Evolutionary conservation across 1,284 basidiomycete genomes (phyloP).

Genomic region (Phlebopus sp.): DNA sequence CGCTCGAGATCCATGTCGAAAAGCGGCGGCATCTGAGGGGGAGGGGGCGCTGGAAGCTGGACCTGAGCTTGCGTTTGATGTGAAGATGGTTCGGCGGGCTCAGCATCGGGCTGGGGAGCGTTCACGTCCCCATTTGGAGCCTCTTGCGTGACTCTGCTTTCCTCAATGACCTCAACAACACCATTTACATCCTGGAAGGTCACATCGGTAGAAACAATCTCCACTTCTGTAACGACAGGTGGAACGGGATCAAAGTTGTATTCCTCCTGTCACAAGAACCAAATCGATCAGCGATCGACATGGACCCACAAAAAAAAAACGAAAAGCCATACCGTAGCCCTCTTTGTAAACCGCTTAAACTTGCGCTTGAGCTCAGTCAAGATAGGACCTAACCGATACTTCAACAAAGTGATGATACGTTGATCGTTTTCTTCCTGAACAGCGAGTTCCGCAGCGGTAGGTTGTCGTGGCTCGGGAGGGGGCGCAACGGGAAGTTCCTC

Average conservation of each 20-base stretch:
- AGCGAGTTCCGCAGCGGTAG: slow-evolving; percentile 81
- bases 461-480: slow-evolving; percentile 82
- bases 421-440: slow-evolving; percentile 83
- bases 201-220: slow-evolving; percentile 36
- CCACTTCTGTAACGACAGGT: slow-evolving; percentile 26
- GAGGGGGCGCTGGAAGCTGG: slow-evolving; percentile 11
- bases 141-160: slow-evolving; percentile 27
- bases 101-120: slow-evolving; percentile 25
- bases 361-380: slow-evolving; percentile 89
- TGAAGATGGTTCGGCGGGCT: slow-evolving; percentile 16
- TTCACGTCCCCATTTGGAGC: slow-evolving; percentile 32
- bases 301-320: background rate
- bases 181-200: slow-evolving; percentile 45
- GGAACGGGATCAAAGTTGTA: slow-evolving; percentile 54
- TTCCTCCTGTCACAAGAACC: slow-evolving; percentile 57
- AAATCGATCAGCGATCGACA: background rate
- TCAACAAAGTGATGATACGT: slow-evolving; percentile 78
- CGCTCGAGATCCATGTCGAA: slow-evolving; percentile 89
- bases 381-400: slow-evolving; percentile 84
- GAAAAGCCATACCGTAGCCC: slow-evolving; percentile 62
- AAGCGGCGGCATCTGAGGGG: slow-evolving; percentile 33
- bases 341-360: slow-evolving; percentile 88
- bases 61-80: slow-evolving; percentile 32
- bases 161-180: slow-evolving; percentile 42
- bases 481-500: slow-evolving; percentile 89